These are phyloP conservation scores for Toxoplasma gondii DNA, from an alignment of 169 alveolate species.

Conservation along the genomic window DNA sequence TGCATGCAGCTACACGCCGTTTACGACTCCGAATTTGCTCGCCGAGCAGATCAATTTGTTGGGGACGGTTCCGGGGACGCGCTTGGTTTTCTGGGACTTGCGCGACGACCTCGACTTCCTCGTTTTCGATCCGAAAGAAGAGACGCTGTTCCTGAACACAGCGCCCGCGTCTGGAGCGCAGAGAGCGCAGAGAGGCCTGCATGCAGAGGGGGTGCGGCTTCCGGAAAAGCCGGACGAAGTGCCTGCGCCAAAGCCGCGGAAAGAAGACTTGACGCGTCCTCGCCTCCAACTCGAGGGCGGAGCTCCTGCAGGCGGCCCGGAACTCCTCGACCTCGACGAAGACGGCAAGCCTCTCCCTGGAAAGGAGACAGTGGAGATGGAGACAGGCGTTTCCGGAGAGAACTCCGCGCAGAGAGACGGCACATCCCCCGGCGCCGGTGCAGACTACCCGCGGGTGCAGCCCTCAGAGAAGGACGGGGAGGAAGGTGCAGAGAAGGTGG, in stretches of 20 bases:
- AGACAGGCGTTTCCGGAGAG: not conserved
- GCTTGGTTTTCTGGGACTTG: constrained; percentile 86
- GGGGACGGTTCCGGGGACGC: constrained; percentile 86
- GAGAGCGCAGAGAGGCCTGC: constrained; percentile 10
- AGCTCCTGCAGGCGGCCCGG: constrained; percentile 53
- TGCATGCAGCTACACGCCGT: constrained; percentile 80
- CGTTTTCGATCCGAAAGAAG: constrained; percentile 75
- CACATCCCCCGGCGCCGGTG: too few species aligned
- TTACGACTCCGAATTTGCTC: constrained; percentile 85
- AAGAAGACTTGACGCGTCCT: not conserved
- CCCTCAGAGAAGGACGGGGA: not conserved
- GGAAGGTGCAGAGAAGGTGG: not conserved
- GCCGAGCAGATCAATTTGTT: constrained; percentile 88
- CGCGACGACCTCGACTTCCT: constrained; percentile 85
- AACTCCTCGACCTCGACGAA: constrained; percentile 62
- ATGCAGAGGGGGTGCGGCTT: not conserved
- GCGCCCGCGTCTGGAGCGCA: constrained; percentile 56
- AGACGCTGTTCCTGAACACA: constrained; percentile 75
- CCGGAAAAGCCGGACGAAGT: not conserved
- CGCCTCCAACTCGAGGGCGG: not conserved
- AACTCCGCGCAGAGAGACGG: too few species aligned
- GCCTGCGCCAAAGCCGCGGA: not conserved
- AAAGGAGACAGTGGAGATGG: not conserved
- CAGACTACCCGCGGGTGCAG: too few species aligned
- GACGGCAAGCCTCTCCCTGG: constrained; percentile 60